Evolutionary conservation across 768 basidiomycete genomes (phyloP).

Genomic region (Termitomyces sp.): DNA sequence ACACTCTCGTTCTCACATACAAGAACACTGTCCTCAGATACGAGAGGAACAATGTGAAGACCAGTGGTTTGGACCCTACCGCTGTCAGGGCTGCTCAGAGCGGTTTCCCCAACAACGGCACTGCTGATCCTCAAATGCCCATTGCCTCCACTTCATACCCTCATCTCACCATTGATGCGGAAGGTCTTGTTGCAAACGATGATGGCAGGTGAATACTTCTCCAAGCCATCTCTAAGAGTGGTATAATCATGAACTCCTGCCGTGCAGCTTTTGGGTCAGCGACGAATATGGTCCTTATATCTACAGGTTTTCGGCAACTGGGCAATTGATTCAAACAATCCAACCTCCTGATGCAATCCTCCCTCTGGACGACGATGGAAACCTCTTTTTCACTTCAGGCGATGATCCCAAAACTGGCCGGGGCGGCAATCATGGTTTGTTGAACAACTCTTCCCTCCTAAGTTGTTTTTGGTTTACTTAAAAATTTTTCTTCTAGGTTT

Average conservation of each 20-base stretch:
- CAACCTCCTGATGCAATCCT: conserved; percentile 53
- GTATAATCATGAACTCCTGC: neutral
- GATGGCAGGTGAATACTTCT: conserved; percentile 48
- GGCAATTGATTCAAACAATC: conserved; percentile 49
- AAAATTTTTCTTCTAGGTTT: conserved; percentile 38
- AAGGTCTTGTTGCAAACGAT: conserved; percentile 50
- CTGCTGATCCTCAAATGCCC: conserved; percentile 41
- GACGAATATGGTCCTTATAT: conserved; percentile 71
- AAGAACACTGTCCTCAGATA: conserved; percentile 41
- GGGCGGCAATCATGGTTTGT: conserved; percentile 45
- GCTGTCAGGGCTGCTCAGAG: conserved; percentile 38
- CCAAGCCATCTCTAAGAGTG: neutral
- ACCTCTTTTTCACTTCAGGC: conserved; percentile 47
- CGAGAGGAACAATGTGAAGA: conserved; percentile 40
- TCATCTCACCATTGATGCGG: conserved; percentile 49
- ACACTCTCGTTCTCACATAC: conserved; percentile 49
- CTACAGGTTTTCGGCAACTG: conserved; percentile 43
- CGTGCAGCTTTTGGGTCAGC: conserved; percentile 52
- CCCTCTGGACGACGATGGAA: conserved; percentile 37
- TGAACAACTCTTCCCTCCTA: neutral
- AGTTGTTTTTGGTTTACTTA: neutral
- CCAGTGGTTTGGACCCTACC: conserved; percentile 52
- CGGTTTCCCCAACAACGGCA: conserved; percentile 22
- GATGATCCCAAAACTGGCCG: conserved; percentile 48
- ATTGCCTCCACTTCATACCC: conserved; percentile 35